phyloP scores from a whole-genome alignment of 2,329 filamentous ascomycete genomes.

The Pyrenophora tritici-repentis region DNA sequence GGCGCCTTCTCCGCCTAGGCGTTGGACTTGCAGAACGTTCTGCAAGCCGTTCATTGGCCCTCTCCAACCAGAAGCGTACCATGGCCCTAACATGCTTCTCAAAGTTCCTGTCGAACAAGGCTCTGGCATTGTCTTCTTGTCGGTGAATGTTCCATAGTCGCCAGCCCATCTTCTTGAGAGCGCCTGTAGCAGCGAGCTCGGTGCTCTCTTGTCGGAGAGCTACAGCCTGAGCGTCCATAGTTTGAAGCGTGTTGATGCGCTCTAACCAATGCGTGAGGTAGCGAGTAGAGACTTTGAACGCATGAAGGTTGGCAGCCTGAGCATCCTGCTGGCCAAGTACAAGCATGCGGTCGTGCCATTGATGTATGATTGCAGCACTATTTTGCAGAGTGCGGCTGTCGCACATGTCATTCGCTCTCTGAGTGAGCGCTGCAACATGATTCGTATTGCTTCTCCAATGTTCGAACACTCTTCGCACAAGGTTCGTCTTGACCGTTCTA shows the following conservation, averaged over 20 bases:
- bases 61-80: conserved; percentile 60
- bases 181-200: conserved; percentile 53
- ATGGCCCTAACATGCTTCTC: conserved; percentile 61
- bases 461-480: conserved; percentile 52
- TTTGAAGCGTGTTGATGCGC: conserved; percentile 29
- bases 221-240: conserved; percentile 51
- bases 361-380: conserved; percentile 45
- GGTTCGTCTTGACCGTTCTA: conserved; percentile 58
- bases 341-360: conserved; percentile 51
- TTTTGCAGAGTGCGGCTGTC: conserved; percentile 26
- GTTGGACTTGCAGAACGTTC: conserved; percentile 31
- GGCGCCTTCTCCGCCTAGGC: conserved; percentile 23
- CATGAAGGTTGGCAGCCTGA: conserved; percentile 33
- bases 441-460: conserved; percentile 43
- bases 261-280: conserved; percentile 38
- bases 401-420: conserved; percentile 40
- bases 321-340: conserved; percentile 21
- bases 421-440: conserved; percentile 21
- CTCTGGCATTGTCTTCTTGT: conserved; percentile 57
- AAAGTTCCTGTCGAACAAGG: conserved; percentile 58
- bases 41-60: conserved; percentile 42
- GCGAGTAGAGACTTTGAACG: conserved; percentile 36
- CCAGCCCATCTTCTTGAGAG: conserved; percentile 63
- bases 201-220: conserved; percentile 54
- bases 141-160: conserved; percentile 60